A percentile compares a stretch with the other conserved stretches of the same genome.
Conservation (phyloP, 108 stramenopile genomes). For the Cylindrotheca fusiformis region DNA sequence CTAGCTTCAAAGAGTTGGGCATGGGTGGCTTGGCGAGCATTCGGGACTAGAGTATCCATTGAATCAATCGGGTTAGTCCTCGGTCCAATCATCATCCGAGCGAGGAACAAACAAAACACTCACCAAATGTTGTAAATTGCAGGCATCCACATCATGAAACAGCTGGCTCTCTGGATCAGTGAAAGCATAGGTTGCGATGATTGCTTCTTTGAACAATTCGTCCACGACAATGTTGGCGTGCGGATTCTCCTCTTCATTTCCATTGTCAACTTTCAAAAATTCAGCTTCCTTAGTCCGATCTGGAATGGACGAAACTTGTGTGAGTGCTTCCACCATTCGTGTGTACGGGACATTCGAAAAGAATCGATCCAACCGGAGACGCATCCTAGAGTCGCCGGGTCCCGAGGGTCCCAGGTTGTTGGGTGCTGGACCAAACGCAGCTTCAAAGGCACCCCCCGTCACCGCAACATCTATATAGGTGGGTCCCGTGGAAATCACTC, state of each 20-base stretch:
- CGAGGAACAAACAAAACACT: slow-evolving; percentile 12
- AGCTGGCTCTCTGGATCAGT: slow-evolving; percentile 40
- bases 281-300: slow-evolving; percentile 27
- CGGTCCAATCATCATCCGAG: too few relatives aligned
- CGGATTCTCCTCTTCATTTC: slow-evolving; percentile 1
- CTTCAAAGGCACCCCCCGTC: slow-evolving; percentile 61
- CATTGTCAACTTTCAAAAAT: slow-evolving; percentile 5
- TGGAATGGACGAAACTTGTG: slow-evolving; percentile 59
- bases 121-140: slow-evolving; percentile 52
- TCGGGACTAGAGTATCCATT: too few relatives aligned
- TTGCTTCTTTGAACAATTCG: slow-evolving; percentile 63
- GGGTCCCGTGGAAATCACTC: slow-evolving; percentile 70
- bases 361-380: slow-evolving; percentile 76
- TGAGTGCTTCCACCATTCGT: slow-evolving; percentile 78
- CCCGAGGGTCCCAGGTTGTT: slow-evolving; percentile 49
- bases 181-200: slow-evolving; percentile 70
- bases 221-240: slow-evolving; percentile 70
- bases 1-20: slow-evolving; percentile 52
- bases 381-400: slow-evolving; percentile 51
- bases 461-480: slow-evolving; percentile 78
- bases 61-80: too few relatives aligned
- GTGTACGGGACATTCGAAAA: slow-evolving; percentile 83
- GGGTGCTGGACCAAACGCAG: slow-evolving; percentile 77
- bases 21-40: slow-evolving; percentile 71
- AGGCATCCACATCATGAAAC: slow-evolving; percentile 40